Evolutionary conservation across 441 rosid species (phyloP).

Genomic region (Codiaeum variegatum): DNA sequence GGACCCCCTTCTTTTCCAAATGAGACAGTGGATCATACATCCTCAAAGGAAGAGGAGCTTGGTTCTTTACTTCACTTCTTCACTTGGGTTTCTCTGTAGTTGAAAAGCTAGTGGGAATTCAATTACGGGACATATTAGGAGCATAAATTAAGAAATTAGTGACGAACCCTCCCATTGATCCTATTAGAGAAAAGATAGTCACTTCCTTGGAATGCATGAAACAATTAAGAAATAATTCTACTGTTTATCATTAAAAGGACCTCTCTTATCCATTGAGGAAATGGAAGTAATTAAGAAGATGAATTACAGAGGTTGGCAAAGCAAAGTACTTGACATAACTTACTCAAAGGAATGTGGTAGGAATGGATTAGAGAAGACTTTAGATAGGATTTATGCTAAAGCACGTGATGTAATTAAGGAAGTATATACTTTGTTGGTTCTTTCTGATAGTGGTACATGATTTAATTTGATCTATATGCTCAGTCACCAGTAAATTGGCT

Average conservation of each 20-base stretch:
- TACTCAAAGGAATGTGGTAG: constrained; percentile 72
- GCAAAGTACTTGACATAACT: constrained; percentile 90
- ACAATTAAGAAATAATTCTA: constrained; percentile 95
- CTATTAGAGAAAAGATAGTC: constrained; percentile 98
- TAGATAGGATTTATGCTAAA: constrained; percentile 87
- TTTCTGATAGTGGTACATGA: constrained; percentile 94
- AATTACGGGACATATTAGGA: no score
- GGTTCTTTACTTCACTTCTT: no score
- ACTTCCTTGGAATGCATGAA: constrained; percentile 99
- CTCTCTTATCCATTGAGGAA: constrained; percentile 82
- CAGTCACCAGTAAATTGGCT: background rate
- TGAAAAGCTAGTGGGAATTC: no score
- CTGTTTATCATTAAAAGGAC: constrained; percentile 89
- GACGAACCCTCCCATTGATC: constrained; percentile 99
- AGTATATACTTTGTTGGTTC: constrained; percentile 86
- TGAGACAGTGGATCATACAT: no score
- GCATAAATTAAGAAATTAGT: no score
- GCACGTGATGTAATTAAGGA: constrained; percentile 83
- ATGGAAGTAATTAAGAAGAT: constrained; percentile 89
- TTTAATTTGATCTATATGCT: background rate
- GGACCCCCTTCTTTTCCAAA: no score
- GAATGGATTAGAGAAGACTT: constrained; percentile 89
- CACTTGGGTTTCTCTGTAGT: no score
- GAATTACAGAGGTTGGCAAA: constrained; percentile 90
- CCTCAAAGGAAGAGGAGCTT: no score